Evolutionary conservation across 108 stramenopile species (phyloP), one percentile per base, ranked within the genome.

Genomic region (Schizochytrium sp.): DNA sequence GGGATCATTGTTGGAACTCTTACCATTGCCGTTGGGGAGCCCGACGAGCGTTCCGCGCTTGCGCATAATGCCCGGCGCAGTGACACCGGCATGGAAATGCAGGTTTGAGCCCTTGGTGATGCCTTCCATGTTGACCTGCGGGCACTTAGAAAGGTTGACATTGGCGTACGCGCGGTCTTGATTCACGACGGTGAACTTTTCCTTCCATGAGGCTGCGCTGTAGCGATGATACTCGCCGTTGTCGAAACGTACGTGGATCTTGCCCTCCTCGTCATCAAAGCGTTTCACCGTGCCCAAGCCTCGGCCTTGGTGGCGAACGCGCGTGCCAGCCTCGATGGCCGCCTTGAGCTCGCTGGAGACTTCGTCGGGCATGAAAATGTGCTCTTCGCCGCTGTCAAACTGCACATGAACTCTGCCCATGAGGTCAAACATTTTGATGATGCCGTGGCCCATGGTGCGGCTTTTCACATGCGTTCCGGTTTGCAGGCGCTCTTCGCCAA

Each of bases 121-220:
- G 23, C 76, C 76, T 3, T 83, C 76, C 76, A 83, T 47, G 12
- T 83, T 45, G 51, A 83, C 51, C 4, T 83, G 76, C 76, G 45
- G 45, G 76, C 76, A 83, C 51, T 83, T 83, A 4, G 76, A 83
- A 83, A 83, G 76, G n/a, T 83, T 47, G 48, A 83, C 76, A 34
- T 83, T 83, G 63, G 63, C 63, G 41, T 69, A 69, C 8, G 63
- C 63, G 63, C 63, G 63, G 25, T 23, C 63, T 18, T 69, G 63
- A 4, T 83, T 34, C 45, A 45, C 51, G 51, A 83, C 76, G 51
- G n/a, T 47, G 48, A 83, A 25, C 76, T 83, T 83, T 28, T 53
- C 51, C 1, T 83, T 83, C 76, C 76, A 83, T 6, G 76, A 83
- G 19, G 19, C 6, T 19, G 45, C n/a, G 51, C 4, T 83, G 51